These are phyloP conservation scores for Tricholoma sp. DNA, from an alignment of 768 basidiomycete genomes.

Conservation along the genomic window DNA sequence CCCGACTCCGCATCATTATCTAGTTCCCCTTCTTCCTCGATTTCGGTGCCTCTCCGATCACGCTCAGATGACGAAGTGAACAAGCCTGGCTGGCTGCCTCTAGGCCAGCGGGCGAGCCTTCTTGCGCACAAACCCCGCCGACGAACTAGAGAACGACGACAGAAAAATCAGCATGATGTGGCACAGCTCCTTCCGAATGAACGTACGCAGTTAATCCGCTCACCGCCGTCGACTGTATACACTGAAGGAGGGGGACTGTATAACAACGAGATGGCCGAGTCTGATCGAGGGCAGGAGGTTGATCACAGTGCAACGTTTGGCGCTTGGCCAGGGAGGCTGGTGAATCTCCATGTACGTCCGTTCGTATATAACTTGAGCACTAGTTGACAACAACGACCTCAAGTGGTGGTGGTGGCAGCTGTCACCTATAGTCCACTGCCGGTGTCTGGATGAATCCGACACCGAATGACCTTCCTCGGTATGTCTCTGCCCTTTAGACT, in stretches of 20 bases:
- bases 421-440: conserved; percentile 60
- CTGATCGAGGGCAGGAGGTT: conserved; percentile 38
- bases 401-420: conserved; percentile 88
- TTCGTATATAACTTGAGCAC: neutral
- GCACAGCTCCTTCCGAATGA: conserved; percentile 24
- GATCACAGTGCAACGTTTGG: conserved; percentile 48
- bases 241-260: conserved; percentile 3
- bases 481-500: neutral
- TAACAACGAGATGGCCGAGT: conserved; percentile 10
- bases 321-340: conserved; percentile 58
- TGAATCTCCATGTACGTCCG: conserved; percentile 63
- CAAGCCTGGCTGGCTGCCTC: conserved; percentile 53
- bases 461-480: conserved; percentile 20
- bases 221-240: conserved; percentile 8
- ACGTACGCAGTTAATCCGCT: conserved; percentile 30
- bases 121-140: conserved; percentile 24
- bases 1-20: conserved; percentile 39
- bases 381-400: neutral
- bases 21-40: conserved; percentile 71
- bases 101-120: conserved; percentile 50
- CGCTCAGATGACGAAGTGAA: conserved; percentile 40
- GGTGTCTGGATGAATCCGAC: conserved; percentile 54
- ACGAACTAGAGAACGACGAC: conserved; percentile 13
- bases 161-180: conserved; percentile 3
- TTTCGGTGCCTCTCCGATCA: conserved; percentile 73